These are phyloP conservation scores for Penicillium hesseltinei DNA, from an alignment of 2,329 filamentous ascomycete species.

Conservation along the genomic window DNA sequence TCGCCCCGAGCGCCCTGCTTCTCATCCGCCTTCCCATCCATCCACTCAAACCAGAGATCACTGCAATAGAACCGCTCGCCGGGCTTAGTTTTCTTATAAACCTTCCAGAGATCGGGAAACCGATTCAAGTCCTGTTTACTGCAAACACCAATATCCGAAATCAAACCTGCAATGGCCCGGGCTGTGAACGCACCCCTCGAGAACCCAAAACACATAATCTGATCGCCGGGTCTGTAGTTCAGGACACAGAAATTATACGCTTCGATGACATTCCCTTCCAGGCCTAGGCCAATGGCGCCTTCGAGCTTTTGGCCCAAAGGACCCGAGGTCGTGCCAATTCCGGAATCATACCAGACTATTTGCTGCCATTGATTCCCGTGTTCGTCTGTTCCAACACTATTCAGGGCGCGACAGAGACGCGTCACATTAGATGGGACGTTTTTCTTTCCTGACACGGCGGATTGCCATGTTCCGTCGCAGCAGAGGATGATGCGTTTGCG, in stretches of 20 bases:
- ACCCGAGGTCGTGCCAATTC: constrained; percentile 29
- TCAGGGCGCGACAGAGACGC: constrained; percentile 31
- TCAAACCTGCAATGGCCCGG: constrained; percentile 21
- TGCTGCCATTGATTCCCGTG: constrained; percentile 28
- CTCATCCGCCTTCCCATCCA: constrained; percentile 21
- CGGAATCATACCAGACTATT: constrained; percentile 36
- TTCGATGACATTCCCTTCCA: constrained; percentile 22
- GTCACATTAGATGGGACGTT: constrained; percentile 35
- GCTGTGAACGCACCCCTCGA: constrained; percentile 22
- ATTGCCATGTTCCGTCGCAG: constrained; percentile 37
- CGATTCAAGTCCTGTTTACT: constrained; percentile 15
- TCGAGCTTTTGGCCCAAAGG: constrained; percentile 27
- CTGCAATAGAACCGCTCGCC: constrained; percentile 20
- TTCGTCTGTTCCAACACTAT: constrained; percentile 26
- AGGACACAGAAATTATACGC: constrained; percentile 24
- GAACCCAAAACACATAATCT: constrained; percentile 25
- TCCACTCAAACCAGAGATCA: constrained; percentile 23
- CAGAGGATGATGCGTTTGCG: constrained; percentile 34
- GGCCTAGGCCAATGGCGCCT: constrained; percentile 21
- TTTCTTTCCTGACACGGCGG: constrained; percentile 30
- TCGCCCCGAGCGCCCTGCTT: constrained; percentile 15
- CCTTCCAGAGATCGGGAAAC: constrained; percentile 21
- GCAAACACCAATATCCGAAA: constrained; percentile 24
- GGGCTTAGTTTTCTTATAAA: constrained; percentile 16
- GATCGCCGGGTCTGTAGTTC: constrained; percentile 19